Evolutionary conservation across 78 protist genomes (phyloP).

Genomic region (Dictyostelium capitatum): DNA sequence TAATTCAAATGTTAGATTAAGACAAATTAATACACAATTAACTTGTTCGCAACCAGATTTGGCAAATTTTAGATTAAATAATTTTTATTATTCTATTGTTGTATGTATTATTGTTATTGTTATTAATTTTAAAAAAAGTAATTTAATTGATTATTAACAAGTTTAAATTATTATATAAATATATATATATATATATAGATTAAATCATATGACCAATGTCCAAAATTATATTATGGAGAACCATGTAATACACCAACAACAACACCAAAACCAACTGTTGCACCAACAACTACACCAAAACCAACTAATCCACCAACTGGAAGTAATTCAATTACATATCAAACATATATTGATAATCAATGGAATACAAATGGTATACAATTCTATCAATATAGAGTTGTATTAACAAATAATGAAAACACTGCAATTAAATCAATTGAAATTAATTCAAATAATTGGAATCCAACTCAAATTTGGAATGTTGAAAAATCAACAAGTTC

Average conservation of each 20-base stretch:
- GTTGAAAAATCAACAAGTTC: not conserved
- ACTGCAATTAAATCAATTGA: not conserved
- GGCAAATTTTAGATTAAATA: not conserved
- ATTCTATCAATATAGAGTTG: conserved; percentile 4
- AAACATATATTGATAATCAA: not conserved
- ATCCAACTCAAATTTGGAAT: conserved; percentile 37
- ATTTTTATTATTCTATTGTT: not conserved
- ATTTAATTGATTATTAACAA: too few species aligned
- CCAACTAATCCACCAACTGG: conserved; percentile 1
- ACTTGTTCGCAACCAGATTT: too few species aligned
- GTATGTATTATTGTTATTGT: too few species aligned
- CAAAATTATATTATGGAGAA: conserved; percentile 12
- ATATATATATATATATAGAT: too few species aligned
- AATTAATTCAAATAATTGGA: conserved; percentile 3
- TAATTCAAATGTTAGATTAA: too few species aligned
- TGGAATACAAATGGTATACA: not conserved
- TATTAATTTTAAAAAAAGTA: too few species aligned
- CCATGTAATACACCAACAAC: not conserved
- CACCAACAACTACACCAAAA: not conserved
- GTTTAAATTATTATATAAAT: too few species aligned
- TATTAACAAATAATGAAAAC: not conserved
- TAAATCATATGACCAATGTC: conserved; percentile 3
- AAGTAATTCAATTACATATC: not conserved
- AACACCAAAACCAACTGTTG: not conserved
- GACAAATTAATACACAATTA: too few species aligned